Evolutionary conservation across 176 grass and related monocot species (phyloP), one percentile per base, ranked within the genome.

Genomic region (Themeda triandra): DNA sequence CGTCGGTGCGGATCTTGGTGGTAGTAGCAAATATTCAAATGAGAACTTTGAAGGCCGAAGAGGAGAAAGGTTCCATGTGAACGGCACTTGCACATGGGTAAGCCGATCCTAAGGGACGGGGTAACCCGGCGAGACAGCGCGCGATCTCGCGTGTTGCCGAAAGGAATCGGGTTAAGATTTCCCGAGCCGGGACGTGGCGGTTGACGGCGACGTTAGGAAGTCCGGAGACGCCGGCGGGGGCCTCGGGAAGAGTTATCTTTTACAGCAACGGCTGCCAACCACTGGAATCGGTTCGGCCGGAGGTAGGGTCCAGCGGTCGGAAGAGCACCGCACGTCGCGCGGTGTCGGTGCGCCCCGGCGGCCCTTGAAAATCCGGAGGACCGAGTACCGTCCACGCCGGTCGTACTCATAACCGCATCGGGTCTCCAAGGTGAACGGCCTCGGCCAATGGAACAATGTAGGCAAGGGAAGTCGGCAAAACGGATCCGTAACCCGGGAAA

Each of bases 41-140:
- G 82, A 91, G 92, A 93, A 93, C 88, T 91, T 93, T 91, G 88
- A 93, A 93, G 82, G 86, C 88, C 79, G 79, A 93, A 93, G 92
- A 90, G 92, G 88, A 90, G 88, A 93, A 94, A 92, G 73, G 92
- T 94, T 92, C 92, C 89, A 94, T 92, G 89, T 92, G 92, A 92
- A 89, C 84, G 73, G 67, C 84, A 92, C 86, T 89, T 89, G 90
- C 90, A 92, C 91, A 91, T 91, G 86, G 89, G 89, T 94, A 92
- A 92, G 86, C 86, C 71, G 71, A 73, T 73, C 71, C 71, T 73
- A 73, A 73, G 70, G 41, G 70, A 73, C 24, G 70, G 70, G 70
- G 41, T 46, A 73, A 73, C 41, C 70, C 78, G 40, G 40, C 33
- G 33, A 35, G 33, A 35, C 4, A 92, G 86, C 82, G 78, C 86